Base-by-base conservation (phyloP, 1,284 basidiomycete species). In the Boletellus deceptivus region DNA sequence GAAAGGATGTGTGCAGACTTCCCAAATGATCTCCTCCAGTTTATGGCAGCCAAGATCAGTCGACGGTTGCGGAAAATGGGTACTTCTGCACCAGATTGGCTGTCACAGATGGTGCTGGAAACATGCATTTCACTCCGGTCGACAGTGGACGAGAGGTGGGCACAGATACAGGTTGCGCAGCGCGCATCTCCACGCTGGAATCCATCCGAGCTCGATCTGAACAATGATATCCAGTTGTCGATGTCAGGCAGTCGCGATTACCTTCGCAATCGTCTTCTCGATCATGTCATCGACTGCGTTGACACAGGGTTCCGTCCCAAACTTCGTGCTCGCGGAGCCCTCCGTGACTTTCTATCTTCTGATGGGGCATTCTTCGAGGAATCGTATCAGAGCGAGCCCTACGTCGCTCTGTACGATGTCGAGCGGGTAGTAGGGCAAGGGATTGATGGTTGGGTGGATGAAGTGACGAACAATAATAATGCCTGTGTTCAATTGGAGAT, bases 31-130 rank as follows among this genome's bases (percentile, higher is more conserved):
- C 24, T 71, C 1, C 60, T 77, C 7, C 56, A 60, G 0, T 53
- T 17, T 10, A 56, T 68, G 43, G 50, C 47, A 3, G 40, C 57
- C 13, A 77, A 78, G 52, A 58, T 73, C 24, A 61, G 62, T 20
- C 61, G 67, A 6, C 69, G 76, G 3, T 45, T 73, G 10, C 47
- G 60, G 43, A 77, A 81, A 54, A 58, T 80, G 9, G 59, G 56
- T 1, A 16, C 52, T 40, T 58, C 53, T 6, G 36, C 45, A 1
- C 59, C 60, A 0, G 34, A 46, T 0, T 61, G 64, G 62, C 55
- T 63, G 2, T 67, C 58, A 3, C 6, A 1, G 0, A 27, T 14
- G 1, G 58, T 22, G 10, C 39, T 59, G 16, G 7, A 48, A 34
- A 37, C 60, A 5, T 63, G 62, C 13, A 38, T 33, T 1, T 50